phyloP scores from a whole-genome alignment of 2,329 filamentous ascomycete genomes.

The Colletotrichum musicola region DNA sequence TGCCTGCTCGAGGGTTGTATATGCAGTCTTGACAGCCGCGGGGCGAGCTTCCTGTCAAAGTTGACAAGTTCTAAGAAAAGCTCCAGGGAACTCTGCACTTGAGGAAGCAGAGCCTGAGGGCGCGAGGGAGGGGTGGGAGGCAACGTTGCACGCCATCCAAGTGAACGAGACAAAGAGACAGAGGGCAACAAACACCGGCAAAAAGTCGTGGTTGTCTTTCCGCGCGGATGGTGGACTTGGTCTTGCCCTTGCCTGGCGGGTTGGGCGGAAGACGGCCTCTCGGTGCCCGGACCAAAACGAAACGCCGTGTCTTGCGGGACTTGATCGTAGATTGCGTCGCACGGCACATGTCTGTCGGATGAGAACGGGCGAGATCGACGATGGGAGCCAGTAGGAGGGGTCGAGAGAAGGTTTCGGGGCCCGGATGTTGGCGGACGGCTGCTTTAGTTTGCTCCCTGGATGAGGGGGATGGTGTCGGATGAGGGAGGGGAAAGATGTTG shows the following conservation, averaged over 20 bases:
- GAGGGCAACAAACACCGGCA: neutral
- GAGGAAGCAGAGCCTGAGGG: neutral
- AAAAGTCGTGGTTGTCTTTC: neutral
- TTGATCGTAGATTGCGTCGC: neutral
- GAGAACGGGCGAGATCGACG: neutral
- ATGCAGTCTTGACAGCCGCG: conserved; percentile 25
- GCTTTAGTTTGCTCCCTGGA: neutral
- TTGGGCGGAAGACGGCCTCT: conserved; percentile 7
- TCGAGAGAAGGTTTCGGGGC: neutral
- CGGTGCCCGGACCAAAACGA: neutral
- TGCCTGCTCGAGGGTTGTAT: neutral
- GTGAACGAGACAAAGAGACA: conserved; percentile 2
- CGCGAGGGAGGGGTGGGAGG: neutral
- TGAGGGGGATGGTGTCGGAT: neutral
- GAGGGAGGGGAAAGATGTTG: neutral
- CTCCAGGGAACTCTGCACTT: neutral
- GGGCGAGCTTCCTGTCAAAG: neutral
- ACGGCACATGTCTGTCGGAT: conserved; percentile 14
- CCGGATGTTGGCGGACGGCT: conserved; percentile 2
- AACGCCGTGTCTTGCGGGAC: conserved; percentile 18
- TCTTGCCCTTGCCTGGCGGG: neutral
- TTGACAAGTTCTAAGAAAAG: neutral
- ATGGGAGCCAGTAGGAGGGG: neutral
- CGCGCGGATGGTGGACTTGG: neutral
- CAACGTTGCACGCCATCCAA: conserved; percentile 6